Base-by-base conservation (phyloP, 106 monocot genomes). In the Iris macrosiphon region DNA sequence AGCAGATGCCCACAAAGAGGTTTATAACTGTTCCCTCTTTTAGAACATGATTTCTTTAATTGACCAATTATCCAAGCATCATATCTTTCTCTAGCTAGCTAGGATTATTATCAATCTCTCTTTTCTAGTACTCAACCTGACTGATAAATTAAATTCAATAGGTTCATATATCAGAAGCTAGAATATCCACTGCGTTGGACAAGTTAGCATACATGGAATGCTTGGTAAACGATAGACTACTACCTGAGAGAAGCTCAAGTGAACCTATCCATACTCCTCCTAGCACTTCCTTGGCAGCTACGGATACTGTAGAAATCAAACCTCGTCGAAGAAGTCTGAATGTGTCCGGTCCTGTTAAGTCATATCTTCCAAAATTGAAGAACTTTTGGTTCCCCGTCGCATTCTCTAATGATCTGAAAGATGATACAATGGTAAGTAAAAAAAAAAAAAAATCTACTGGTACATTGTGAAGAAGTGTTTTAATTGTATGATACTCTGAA, bases 131-230 rank as follows among this genome's bases (percentile, higher is more conserved):
- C n/a, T n/a, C n/a, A n/a, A n/a, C n/a, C n/a, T n/a, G n/a, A n/a
- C n/a, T n/a, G n/a, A n/a, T n/a, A n/a, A n/a, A n/a, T n/a, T n/a
- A 22, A 4, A 7, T 68, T 28, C 0, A 44, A 56, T 40, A 98
- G 96, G 96, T 98, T 63, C 90, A 98, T 63, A 58, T 87, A 69
- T 98, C 96, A 33, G 96, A 90, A 72, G 77, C 86, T 49, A 79
- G 86, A 66, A 83, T 98, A 6, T 30, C 62, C 8, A 31, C 90
- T 55, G 90, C 96, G 28, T 43, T 98, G 42, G 72, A 98, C 44
- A 98, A 90, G 72, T 52, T 98, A 13, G 82, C 90, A 54, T 66
- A 86, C 25, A 69, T 96, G 63, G 89, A 90, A 68, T 49, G 69
- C 21, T 62, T 96, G 65, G 82, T 89, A 37, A 82, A 77, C 67